Percentiles rank a stretch among this genome's conserved stretches.
These are phyloP conservation scores for Saturnispora gosingensis DNA, from an alignment of 805 yeast genomes.

Conservation along the genomic window DNA sequence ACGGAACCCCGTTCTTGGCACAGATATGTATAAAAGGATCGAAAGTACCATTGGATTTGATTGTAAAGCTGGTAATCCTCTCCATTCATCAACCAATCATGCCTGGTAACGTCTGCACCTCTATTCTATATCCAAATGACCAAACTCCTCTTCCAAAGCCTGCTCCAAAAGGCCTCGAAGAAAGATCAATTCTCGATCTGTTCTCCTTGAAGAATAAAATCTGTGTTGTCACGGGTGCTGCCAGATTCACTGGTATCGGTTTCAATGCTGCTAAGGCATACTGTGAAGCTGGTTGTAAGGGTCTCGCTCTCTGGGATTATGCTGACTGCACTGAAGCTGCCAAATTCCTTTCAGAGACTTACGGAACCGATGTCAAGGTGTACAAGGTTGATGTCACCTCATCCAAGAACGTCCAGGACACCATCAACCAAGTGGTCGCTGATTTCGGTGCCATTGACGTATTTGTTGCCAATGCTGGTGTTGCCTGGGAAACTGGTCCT, in stretches of 20 bases:
- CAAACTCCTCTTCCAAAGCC: constrained; percentile 23
- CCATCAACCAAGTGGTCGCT: constrained; percentile 22
- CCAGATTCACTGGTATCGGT: constrained; percentile 43
- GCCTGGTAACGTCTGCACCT: constrained; percentile 20
- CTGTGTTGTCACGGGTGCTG: constrained; percentile 44
- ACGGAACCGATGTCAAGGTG: constrained; percentile 11
- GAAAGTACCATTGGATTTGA: background rate
- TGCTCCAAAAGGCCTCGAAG: constrained; percentile 18
- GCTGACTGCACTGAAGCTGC: constrained; percentile 13
- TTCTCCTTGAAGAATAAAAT: constrained; percentile 35
- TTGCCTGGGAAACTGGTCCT: constrained; percentile 68
- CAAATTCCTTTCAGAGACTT: constrained; percentile 8
- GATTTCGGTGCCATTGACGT: constrained; percentile 33
- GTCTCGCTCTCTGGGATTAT: constrained; percentile 30
- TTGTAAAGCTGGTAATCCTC: background rate
- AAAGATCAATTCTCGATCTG: constrained; percentile 15
- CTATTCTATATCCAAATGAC: constrained; percentile 18
- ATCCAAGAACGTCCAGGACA: constrained; percentile 24
- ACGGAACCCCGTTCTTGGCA: background rate
- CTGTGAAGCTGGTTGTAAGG: constrained; percentile 42
- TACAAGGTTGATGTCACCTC: constrained; percentile 28
- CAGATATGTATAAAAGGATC: background rate
- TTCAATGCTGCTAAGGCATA: constrained; percentile 42
- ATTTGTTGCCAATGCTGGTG: constrained; percentile 43
- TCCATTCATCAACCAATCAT: constrained; percentile 7